Evolutionary conservation across 257 asterid genomes (phyloP).

Genomic region (Rauvolfia tetraphylla): DNA sequence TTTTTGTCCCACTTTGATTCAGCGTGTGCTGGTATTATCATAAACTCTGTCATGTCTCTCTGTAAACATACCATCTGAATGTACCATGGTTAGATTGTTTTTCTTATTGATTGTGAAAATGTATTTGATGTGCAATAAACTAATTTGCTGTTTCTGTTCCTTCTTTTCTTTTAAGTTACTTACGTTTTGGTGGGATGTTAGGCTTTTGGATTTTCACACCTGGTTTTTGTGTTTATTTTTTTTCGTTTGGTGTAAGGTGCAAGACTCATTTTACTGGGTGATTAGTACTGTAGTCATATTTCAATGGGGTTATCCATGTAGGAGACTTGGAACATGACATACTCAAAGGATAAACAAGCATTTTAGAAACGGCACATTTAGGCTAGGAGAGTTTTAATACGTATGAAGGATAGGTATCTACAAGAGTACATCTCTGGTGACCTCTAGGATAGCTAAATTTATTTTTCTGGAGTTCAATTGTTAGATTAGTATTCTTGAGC

Average conservation of each 20-base stretch:
- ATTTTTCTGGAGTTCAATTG: neutral
- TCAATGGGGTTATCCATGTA: neutral
- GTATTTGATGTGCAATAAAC: neutral
- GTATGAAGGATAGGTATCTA: conserved; percentile 86
- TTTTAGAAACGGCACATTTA: too few relatives aligned
- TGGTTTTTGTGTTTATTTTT: neutral
- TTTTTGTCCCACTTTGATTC: conserved; percentile 60
- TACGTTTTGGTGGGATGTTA: neutral
- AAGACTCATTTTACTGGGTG: neutral
- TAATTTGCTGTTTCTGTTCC: neutral
- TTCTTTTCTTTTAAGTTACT: neutral
- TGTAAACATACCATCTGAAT: neutral
- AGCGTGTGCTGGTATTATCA: conserved; percentile 68
- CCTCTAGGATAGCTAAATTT: neutral
- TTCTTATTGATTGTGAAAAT: neutral
- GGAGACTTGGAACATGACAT: too few relatives aligned
- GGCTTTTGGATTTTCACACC: too few relatives aligned
- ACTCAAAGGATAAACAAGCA: too few relatives aligned
- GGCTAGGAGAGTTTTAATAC: conserved; percentile 84
- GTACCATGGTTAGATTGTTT: neutral
- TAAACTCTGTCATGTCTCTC: neutral
- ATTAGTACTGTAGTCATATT: neutral
- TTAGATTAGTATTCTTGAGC: neutral
- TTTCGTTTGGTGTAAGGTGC: neutral
- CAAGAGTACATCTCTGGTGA: neutral